Evolutionary conservation across 2,329 filamentous ascomycete species (phyloP), one percentile per base, ranked within the genome.

Genomic region (Elsinoe batatas): DNA sequence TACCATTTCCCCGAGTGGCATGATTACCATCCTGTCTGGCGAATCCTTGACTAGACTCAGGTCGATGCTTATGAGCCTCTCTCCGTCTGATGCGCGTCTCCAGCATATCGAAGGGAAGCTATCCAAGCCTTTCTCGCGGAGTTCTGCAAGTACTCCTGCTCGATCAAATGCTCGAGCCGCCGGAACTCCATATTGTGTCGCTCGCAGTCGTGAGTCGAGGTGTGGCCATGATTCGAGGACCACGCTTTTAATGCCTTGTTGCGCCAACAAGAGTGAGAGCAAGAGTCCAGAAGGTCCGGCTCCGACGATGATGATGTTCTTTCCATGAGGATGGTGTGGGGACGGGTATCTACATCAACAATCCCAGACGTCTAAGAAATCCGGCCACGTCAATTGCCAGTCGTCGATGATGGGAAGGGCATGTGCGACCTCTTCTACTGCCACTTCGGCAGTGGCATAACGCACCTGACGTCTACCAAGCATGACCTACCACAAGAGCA

Each of bases 101-200:
- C 15, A 69, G 63, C 32, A 37, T n/a, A 51, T 51, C n/a, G 26
- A 32, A 12, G 32, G 32, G n/a, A 38, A 37, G 33, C 13, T 51
- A 5, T 37, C 33, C 54, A 77, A 69, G 22, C 76, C 73, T 15
- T 68, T 64, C 7, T 65, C 63, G 18, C 70, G 69, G 12, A 78
- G 68, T 61, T 77, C 73, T n/a, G 76, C 74, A 15, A 84, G 68
- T 10, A 84, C 74, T 0, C 81, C 81, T 0, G 81, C 81, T n/a
- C 78, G 74, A 38, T 71, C 64, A 49, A 85, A 73, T 57, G 82
- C 80, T 37, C 76, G 77, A 42, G 81, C 75, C 1, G 80, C 80
- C 0, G 80, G 74, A 0, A 78, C 73, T 3, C 77, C 79, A 64
- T 83, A 84, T 66, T 83, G 79, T 60, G 71, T 72, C 53, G 72